These are phyloP conservation scores for Zychaea mexicana DNA, from an alignment of 371 early-diverging fungal genomes.

Conservation along the genomic window DNA sequence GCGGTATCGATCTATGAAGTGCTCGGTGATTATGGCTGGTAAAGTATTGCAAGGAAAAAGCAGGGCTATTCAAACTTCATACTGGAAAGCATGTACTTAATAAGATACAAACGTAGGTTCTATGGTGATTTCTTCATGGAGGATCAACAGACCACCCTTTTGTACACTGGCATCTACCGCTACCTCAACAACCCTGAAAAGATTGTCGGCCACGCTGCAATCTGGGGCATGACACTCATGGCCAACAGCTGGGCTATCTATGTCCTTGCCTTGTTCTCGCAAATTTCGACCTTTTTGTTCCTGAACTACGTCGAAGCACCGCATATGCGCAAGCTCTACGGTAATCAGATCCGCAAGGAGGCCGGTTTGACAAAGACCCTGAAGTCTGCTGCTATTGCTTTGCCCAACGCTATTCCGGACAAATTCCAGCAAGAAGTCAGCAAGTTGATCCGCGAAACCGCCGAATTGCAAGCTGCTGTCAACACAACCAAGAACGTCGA, in stretches of 20 bases:
- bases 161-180: constrained; percentile 87
- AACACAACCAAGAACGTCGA: constrained; percentile 55
- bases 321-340: constrained; percentile 86
- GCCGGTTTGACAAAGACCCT: constrained; percentile 76
- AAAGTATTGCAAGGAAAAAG: too few relatives aligned
- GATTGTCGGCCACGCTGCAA: constrained; percentile 86
- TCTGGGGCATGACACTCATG: constrained; percentile 90
- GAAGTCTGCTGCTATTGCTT: constrained; percentile 32
- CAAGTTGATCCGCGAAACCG: constrained; percentile 44
- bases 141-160: constrained; percentile 58
- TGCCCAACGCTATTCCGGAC: constrained; percentile 35
- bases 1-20: constrained; percentile 87
- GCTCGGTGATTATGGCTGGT: constrained; percentile 92
- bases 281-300: constrained; percentile 78
- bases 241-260: constrained; percentile 79
- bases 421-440: constrained; percentile 36
- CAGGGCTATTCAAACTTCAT: too few relatives aligned
- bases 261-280: constrained; percentile 80
- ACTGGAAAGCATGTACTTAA: too few relatives aligned
- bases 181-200: constrained; percentile 91
- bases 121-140: constrained; percentile 89
- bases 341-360: constrained; percentile 75
- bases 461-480: constrained; percentile 34
- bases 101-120: constrained; percentile 50
- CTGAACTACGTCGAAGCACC: constrained; percentile 84